Evolutionary conservation across 2,329 filamentous ascomycete genomes (phyloP), one percentile per base, ranked within the genome.

Genomic region (Dothidotthia symphoricarpi): DNA sequence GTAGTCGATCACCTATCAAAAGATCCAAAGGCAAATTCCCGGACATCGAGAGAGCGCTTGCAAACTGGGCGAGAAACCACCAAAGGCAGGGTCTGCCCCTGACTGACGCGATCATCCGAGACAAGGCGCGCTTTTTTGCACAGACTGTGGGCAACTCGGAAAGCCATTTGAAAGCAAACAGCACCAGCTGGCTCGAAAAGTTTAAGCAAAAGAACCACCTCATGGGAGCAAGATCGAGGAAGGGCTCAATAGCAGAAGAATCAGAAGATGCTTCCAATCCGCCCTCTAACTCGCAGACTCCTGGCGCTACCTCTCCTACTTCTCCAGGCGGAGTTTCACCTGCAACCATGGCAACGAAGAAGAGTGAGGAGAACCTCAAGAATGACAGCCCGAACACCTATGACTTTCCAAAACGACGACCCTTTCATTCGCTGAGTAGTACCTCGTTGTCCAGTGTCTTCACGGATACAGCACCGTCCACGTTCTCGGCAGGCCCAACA

Each of bases 171-270:
- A 86, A 85, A 55, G 78, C 79, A 32, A 78, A 88, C 49, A 93
- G 80, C 51, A 74, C 80, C 19, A 82, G 76, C 51, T 96, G 91
- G 90, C 76, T 97, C 24, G 88, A 95, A 59, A 94, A 93, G 63
- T 97, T 97, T 74, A 95, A 96, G 73, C 81, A 88, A 62, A 95
- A 91, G 70, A 85, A 95, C 63, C 82, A 77, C 47, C 60, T 84
- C 9, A 66, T 73, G 51, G 73, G 75, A 25, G 69, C 75, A 9
- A 76, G 75, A 53, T 72, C 73, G 29, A 68, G 77, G 30, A 81
- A 80, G 59, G 67, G 69, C 19, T 80, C 77, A 6, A 63, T 74
- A 34, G 70, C 69, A 30, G 89, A 87, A 61, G 85, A 90, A 36
- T 78, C 82, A 0, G 84, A 87, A 54, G 80, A 76, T 41, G 65